Evolutionary conservation across 495 filamentous ascomycete species (phyloP).

Genomic region (Tuber aestivum): DNA sequence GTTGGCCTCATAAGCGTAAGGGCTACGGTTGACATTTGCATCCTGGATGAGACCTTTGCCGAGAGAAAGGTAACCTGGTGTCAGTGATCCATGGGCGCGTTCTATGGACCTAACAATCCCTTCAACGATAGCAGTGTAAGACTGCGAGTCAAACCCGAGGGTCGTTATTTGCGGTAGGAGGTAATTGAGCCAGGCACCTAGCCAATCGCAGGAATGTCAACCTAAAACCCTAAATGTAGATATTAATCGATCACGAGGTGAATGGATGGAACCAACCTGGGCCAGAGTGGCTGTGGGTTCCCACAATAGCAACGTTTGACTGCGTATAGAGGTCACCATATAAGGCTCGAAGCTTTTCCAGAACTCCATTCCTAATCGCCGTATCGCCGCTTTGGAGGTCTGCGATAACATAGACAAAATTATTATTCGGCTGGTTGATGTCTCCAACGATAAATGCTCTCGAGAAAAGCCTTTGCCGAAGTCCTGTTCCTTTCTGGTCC

Average conservation of each 20-base stretch:
- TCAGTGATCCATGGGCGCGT: constrained; percentile 69
- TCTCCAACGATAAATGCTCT: constrained; percentile 84
- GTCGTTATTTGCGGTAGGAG: constrained; percentile 90
- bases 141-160: constrained; percentile 80
- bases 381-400: constrained; percentile 90
- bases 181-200: constrained; percentile 86
- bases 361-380: constrained; percentile 76
- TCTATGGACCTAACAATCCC: constrained; percentile 75
- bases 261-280: constrained; percentile 49
- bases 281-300: constrained; percentile 89
- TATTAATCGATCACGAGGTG: background rate
- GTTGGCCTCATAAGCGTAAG: constrained; percentile 87
- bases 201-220: background rate
- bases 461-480: constrained; percentile 84
- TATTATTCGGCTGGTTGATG: constrained; percentile 57
- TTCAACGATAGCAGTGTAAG: constrained; percentile 83
- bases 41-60: constrained; percentile 69
- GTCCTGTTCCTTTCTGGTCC: constrained; percentile 77
- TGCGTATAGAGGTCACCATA: constrained; percentile 75
- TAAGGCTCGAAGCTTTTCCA: constrained; percentile 61
- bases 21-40: constrained; percentile 84
- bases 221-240: background rate
- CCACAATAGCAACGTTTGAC: constrained; percentile 82
- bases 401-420: constrained; percentile 82
- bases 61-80: constrained; percentile 64